Base-by-base conservation (phyloP, 305 asterid species). In the Fraxinus dipetala region DNA sequence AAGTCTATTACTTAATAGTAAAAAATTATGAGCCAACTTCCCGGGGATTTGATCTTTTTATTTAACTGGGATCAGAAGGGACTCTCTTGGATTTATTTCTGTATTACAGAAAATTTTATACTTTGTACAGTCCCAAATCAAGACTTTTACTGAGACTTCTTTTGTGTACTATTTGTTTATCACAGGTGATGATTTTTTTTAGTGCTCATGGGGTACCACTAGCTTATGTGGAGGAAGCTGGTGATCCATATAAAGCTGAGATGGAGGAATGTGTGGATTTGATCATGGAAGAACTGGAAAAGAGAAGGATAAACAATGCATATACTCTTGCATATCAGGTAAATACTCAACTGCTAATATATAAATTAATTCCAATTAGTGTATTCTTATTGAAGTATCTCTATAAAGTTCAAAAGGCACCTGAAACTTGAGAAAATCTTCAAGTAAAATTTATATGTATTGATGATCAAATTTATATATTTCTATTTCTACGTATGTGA, bases 201-300 rank as follows among this genome's bases (percentile, higher is more conserved):
- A 95, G 98, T 85, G 99, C 99, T 82, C 99, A 95, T 85, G 99
- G 99, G 77, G 99, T 95, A 22, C 99, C 99, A 74, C 90, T 92
- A 84, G 99, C 99, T 76, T 95, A 95, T 85, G 99, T 95, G 54
- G 98, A 94, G 92, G 98, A 95, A 89, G 99, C 98, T 81, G 99
- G 99, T 81, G 99, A 95, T 90, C 99, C 99, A 8, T 95, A 95
- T 92, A 95, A 95, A 88, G 98, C 98, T 78, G 99, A 95, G 90
- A 95, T 95, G 99, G 98, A 95, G 92, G 99, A 95, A 91, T 95
- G 99, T 78, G 96, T 95, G 75, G 99, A 95, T 90, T 90, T 94
- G 87, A 95, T 95, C 83, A 95, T 95, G 98, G 99, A 95, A 90
- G 99, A 95, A 91, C 90, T 95, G 77, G 99, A 95, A 87, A 88